These are phyloP conservation scores for Gossypium turneri DNA, from an alignment of 345 rosid genomes.

Conservation along the genomic window DNA sequence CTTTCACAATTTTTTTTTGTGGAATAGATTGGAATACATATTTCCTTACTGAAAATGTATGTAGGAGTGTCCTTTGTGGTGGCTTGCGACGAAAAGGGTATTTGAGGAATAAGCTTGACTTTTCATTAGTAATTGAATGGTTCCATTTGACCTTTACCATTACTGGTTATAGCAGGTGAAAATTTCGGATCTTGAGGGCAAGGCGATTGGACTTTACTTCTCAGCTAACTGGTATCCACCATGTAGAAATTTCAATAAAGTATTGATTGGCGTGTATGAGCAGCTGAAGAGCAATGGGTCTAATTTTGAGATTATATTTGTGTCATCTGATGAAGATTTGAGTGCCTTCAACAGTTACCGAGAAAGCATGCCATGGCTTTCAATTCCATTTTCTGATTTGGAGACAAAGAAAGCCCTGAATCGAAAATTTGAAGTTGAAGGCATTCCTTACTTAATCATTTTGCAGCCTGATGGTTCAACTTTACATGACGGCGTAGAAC, in stretches of 20 bases:
- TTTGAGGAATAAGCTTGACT: neutral
- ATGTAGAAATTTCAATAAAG: constrained; percentile 40
- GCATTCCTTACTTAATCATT: constrained; percentile 47
- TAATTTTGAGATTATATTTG: constrained; percentile 45
- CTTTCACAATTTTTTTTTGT: constrained; percentile 14
- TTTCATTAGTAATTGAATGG: neutral
- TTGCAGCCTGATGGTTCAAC: constrained; percentile 46
- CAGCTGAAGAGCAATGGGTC: constrained; percentile 36
- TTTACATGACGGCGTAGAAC: constrained; percentile 39
- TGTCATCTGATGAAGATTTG: constrained; percentile 53
- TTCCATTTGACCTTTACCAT: neutral
- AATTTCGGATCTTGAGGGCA: constrained; percentile 51
- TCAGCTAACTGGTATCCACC: constrained; percentile 61
- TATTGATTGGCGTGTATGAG: constrained; percentile 33
- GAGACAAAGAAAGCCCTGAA: constrained; percentile 48
- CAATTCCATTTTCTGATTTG: constrained; percentile 54
- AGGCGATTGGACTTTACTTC: constrained; percentile 54
- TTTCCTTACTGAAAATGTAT: neutral
- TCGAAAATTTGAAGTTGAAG: constrained; percentile 42
- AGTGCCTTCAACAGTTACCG: constrained; percentile 45
- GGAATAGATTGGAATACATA: neutral
- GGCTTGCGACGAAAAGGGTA: neutral
- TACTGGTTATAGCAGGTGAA: constrained; percentile 30
- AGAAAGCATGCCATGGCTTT: constrained; percentile 55
- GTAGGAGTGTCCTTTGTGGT: neutral